Conservation (phyloP, 2,329 filamentous ascomycete genomes). For the Colletotrichum echinochloae region DNA sequence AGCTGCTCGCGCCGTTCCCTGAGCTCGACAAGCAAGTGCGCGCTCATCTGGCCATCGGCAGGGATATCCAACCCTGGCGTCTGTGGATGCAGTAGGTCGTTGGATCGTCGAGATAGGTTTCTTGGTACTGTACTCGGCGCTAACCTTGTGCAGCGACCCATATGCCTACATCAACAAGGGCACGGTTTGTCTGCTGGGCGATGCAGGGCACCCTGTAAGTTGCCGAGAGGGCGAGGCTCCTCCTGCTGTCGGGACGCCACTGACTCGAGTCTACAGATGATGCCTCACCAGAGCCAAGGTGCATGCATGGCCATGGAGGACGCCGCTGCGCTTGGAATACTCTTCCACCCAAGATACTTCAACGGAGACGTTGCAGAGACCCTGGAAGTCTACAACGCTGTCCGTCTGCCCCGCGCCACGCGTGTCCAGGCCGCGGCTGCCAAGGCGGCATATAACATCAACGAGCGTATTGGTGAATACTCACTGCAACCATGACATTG, state of each 20-base stretch:
- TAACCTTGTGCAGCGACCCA: slow-evolving; percentile 48
- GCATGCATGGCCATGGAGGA: slow-evolving; percentile 78
- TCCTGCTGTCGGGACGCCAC: background rate
- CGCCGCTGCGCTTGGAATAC: slow-evolving; percentile 70
- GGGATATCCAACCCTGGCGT: slow-evolving; percentile 74
- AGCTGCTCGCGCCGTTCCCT: slow-evolving; percentile 71
- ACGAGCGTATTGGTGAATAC: slow-evolving; percentile 68
- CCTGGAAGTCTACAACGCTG: slow-evolving; percentile 63
- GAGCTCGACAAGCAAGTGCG: slow-evolving; percentile 69
- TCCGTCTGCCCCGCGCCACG: slow-evolving; percentile 66
- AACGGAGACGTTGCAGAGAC: slow-evolving; percentile 60
- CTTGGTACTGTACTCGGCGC: background rate
- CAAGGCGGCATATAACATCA: slow-evolving; percentile 71
- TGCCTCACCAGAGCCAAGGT: slow-evolving; percentile 75
- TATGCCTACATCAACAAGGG: slow-evolving; percentile 68
- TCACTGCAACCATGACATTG: background rate
- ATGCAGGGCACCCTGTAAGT: slow-evolving; percentile 72
- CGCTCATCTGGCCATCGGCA: slow-evolving; percentile 68
- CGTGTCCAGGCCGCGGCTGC: slow-evolving; percentile 68
- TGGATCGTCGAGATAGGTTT: no score
- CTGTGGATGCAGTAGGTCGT: slow-evolving; percentile 73
- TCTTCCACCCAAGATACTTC: slow-evolving; percentile 65
- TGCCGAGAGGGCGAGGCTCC: no score
- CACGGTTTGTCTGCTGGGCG: slow-evolving; percentile 69
- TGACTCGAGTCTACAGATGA: slow-evolving; percentile 29